Evolutionary conservation across 306 rosid species (phyloP).

Genomic region (Acmispon strigosus): DNA sequence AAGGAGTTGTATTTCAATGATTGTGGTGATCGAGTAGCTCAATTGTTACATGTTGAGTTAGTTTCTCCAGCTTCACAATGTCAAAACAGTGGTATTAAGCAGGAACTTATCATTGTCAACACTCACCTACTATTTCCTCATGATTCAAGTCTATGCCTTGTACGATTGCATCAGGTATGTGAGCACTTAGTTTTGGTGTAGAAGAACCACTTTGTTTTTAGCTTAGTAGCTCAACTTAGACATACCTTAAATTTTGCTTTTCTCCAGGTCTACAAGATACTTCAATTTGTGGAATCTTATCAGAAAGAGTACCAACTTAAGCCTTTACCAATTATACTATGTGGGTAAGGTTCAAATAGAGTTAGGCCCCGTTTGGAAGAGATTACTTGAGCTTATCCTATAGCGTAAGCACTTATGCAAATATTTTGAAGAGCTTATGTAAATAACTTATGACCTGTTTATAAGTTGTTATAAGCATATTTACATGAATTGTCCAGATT

Average conservation of each 20-base stretch:
- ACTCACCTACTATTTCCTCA: constrained; percentile 53
- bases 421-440: too few relatives aligned
- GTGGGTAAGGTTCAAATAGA: constrained; percentile 56
- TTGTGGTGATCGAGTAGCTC: constrained; percentile 52
- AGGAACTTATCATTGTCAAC: constrained; percentile 42
- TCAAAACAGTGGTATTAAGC: constrained; percentile 22
- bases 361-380: too few relatives aligned
- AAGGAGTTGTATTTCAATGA: constrained; percentile 45
- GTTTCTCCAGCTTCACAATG: constrained; percentile 22
- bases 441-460: too few relatives aligned
- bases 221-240: not conserved
- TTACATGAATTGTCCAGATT: too few relatives aligned
- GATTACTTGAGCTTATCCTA: too few relatives aligned
- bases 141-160: constrained; percentile 42
- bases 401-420: too few relatives aligned
- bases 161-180: constrained; percentile 41
- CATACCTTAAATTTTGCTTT: not conserved
- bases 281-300: constrained; percentile 70
- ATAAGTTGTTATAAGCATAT: too few relatives aligned
- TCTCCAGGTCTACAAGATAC: constrained; percentile 69
- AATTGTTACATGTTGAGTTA: constrained; percentile 41
- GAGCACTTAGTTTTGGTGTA: not conserved
- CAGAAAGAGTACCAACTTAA: constrained; percentile 65
- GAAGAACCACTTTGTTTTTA: not conserved
- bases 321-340: constrained; percentile 70